These are phyloP conservation scores for Sporothrix globosa DNA, from an alignment of 2,329 filamentous ascomycete genomes.

Conservation along the genomic window DNA sequence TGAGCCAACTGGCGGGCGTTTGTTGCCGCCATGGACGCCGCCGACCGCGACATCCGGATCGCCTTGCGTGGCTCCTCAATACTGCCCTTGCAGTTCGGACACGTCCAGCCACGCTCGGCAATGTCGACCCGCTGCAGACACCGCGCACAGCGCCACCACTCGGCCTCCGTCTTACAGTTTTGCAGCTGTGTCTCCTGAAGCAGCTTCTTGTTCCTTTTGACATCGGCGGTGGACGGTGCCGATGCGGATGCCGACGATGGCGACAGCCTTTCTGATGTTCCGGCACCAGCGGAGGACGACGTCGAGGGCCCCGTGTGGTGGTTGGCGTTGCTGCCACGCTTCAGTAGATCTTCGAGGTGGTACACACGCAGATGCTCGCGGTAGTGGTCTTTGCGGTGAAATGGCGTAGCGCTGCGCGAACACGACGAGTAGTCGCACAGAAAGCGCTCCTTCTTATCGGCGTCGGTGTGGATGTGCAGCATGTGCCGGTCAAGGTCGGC, in stretches of 20 bases:
- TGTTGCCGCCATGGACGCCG: background rate
- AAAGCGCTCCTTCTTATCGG: conserved; percentile 49
- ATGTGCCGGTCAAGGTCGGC: conserved; percentile 61
- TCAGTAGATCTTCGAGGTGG: conserved; percentile 59
- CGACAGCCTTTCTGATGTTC: conserved; percentile 25
- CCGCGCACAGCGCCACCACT: conserved; percentile 60
- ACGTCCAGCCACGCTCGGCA: conserved; percentile 49
- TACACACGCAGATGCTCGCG: conserved; percentile 60
- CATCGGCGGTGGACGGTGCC: conserved; percentile 42
- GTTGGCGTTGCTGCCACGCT: conserved; percentile 46
- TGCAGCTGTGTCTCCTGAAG: conserved; percentile 39
- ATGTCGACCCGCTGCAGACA: conserved; percentile 54
- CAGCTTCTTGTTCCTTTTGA: conserved; percentile 2
- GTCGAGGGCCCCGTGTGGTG: background rate
- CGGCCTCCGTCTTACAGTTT: conserved; percentile 45
- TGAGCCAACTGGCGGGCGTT: background rate
- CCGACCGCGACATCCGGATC: conserved; percentile 3
- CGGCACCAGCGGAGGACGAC: background rate
- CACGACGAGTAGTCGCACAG: conserved; percentile 59
- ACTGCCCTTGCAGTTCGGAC: conserved; percentile 51
- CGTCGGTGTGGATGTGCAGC: conserved; percentile 52
- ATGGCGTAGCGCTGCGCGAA: conserved; percentile 50
- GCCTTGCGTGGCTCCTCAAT: conserved; percentile 48
- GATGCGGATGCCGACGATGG: conserved; percentile 36
- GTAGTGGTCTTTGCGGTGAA: conserved; percentile 60